Base-by-base conservation (phyloP, 768 basidiomycete genomes). In the Solioccasus polychromus region DNA sequence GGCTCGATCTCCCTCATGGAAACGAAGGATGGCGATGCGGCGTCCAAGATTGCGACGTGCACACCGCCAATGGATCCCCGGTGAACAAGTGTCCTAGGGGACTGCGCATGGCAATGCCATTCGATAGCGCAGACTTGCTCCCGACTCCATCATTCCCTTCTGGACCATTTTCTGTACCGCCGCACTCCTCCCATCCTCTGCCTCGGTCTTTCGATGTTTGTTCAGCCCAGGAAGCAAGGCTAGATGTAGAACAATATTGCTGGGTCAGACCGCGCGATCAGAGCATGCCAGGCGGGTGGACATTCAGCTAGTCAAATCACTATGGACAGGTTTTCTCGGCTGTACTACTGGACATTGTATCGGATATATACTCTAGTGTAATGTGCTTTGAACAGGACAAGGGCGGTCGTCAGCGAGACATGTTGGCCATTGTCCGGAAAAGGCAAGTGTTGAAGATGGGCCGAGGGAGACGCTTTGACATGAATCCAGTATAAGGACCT, bases 281-380 rank as follows among this genome's bases (percentile, higher is more conserved):
- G 51, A 66, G 64, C 36, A 73, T 73, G 71, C 71, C 71, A 26
- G 69, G 71, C 14, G 68, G 66, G 37, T 74, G 72, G 72, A 66
- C 55, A 4, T 66, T 64, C 29, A 35, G 19, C 35, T 67, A 45
- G 40, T 26, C 42, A 26, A 44, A 31, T 31, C 11, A 24, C 22
- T 3, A 39, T 25, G 47, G 22, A 42, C 32, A 14, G 29, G 8
- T 24, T 40, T 48, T 43, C 32, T 40, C 3, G 7, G 14, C 35
- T 64, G 51, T 59, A 59, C 25, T 7, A 42, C 48, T 20, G 57
- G 38, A 41, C 44, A 39, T 58, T 65, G 55, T 53, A 55, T 29
- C 43, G 31, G n/a, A 49, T 29, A 17, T 48, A 45, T 52, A 43
- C n/a, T 26, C 15, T 24, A 26, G 25, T 44, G 45, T 48, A 44